Percentiles rank a stretch among this genome's conserved stretches.
Conservation (phyloP, 768 basidiomycete species). For the Mycena albidolilacea region DNA sequence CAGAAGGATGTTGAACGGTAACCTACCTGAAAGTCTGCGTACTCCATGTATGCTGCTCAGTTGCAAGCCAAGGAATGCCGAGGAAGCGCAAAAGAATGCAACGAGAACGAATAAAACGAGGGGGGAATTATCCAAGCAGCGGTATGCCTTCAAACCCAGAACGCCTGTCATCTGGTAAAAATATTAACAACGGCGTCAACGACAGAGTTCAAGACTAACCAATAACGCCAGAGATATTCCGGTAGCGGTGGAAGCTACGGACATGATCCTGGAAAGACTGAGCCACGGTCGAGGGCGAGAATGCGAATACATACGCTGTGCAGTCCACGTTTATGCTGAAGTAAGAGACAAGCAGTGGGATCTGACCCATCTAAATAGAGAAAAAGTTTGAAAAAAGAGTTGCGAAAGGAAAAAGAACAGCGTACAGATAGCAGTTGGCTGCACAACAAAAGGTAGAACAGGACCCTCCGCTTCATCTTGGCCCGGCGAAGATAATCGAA, state of each 20-base stretch:
- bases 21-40: constrained; percentile 65
- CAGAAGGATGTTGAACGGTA: too few species aligned
- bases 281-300: not conserved
- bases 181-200: constrained; percentile 4
- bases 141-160: constrained; percentile 76
- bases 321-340: constrained; percentile 61
- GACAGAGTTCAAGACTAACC: constrained; percentile 44
- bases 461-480: constrained; percentile 69
- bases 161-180: constrained; percentile 69
- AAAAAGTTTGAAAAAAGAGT: not conserved
- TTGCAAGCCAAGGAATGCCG: constrained; percentile 60
- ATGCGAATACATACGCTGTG: constrained; percentile 57
- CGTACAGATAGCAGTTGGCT: constrained; percentile 67
- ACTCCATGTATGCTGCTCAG: constrained; percentile 53
- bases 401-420: not conserved
- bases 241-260: constrained; percentile 53
- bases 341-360: constrained; percentile 58
- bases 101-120: constrained; percentile 62
- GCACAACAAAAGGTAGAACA: constrained; percentile 70
- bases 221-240: constrained; percentile 58
- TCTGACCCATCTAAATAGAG: constrained; percentile 34
- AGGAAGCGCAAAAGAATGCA: constrained; percentile 59
- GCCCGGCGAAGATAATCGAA: constrained; percentile 66
- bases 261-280: constrained; percentile 50
- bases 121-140: constrained; percentile 73